Evolutionary conservation across 73 alveolate genomes (phyloP).

Genomic region (Paraurostyla sp.): DNA sequence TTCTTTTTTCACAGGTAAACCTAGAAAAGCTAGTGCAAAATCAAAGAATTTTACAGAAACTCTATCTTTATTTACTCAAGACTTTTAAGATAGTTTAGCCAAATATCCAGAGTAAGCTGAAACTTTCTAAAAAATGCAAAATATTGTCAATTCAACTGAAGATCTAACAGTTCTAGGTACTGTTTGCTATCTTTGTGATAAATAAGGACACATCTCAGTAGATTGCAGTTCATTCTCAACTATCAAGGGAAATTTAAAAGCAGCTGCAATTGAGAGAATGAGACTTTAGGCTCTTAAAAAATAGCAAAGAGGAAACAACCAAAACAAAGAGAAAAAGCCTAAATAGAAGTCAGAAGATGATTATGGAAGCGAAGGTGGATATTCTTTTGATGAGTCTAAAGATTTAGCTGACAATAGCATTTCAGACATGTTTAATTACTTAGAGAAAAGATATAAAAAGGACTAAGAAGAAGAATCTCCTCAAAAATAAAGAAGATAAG

Average conservation of each 20-base stretch:
- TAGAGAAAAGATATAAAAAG: conserved; percentile 34
- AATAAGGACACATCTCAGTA: conserved; percentile 67
- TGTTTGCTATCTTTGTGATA: conserved; percentile 63
- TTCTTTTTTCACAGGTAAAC: conserved; percentile 75
- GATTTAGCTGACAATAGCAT: conserved; percentile 15
- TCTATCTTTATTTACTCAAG: background rate
- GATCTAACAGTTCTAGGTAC: conserved; percentile 33
- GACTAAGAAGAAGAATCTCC: background rate
- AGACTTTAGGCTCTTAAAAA: background rate
- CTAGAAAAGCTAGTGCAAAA: conserved; percentile 73
- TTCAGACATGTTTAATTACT: conserved; percentile 14
- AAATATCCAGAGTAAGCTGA: background rate
- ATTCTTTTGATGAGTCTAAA: background rate
- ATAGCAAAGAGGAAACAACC: background rate
- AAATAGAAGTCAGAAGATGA: background rate
- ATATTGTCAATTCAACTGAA: background rate
- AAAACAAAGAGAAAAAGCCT: background rate
- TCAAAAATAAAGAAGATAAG: background rate
- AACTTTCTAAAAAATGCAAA: background rate
- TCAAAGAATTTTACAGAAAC: conserved; percentile 77
- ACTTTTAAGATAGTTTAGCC: conserved; percentile 60
- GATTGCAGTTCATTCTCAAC: conserved; percentile 41
- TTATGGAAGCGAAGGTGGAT: background rate
- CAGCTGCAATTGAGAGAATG: conserved; percentile 25
- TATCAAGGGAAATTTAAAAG: conserved; percentile 46